Evolutionary conservation across 768 basidiomycete species (phyloP).

Genomic region (Collybiopsis luxurians): DNA sequence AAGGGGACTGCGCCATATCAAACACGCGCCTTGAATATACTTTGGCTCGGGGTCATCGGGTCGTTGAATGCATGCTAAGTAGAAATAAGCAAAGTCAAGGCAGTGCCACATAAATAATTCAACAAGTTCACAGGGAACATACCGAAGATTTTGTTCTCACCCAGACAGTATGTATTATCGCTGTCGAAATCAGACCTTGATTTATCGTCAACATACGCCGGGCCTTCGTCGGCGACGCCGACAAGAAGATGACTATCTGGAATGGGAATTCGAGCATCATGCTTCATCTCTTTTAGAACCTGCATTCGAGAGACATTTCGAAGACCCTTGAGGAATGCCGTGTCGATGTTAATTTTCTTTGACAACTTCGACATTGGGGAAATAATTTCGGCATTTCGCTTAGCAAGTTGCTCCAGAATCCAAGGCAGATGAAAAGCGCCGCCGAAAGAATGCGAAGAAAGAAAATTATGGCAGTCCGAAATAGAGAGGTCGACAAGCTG

Average conservation of each 20-base stretch:
- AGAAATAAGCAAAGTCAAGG: neutral
- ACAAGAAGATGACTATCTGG: slow-evolving; percentile 68
- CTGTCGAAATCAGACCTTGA: slow-evolving; percentile 34
- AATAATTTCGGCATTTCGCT: slow-evolving; percentile 42
- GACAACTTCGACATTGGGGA: slow-evolving; percentile 19
- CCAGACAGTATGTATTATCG: slow-evolving; percentile 49
- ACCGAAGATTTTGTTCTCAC: slow-evolving; percentile 68
- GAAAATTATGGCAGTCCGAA: slow-evolving; percentile 41
- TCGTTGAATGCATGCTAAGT: slow-evolving; percentile 53
- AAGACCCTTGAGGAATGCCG: slow-evolving; percentile 54
- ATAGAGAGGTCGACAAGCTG: slow-evolving; percentile 60
- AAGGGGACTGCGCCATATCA: slow-evolving; percentile 71
- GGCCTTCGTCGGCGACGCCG: slow-evolving; percentile 82
- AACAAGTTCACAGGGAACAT: slow-evolving; percentile 15
- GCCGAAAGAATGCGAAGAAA: slow-evolving; percentile 47
- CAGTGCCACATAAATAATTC: too few species aligned
- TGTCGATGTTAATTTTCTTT: slow-evolving; percentile 34
- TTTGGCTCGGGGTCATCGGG: slow-evolving; percentile 44
- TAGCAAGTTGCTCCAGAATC: slow-evolving; percentile 48
- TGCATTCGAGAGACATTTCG: slow-evolving; percentile 62
- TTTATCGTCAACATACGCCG: slow-evolving; percentile 53
- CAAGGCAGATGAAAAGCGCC: slow-evolving; percentile 45
- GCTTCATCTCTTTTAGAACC: slow-evolving; percentile 72
- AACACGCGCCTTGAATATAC: slow-evolving; percentile 59
- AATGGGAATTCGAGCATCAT: slow-evolving; percentile 70